Conservation (phyloP, 2,329 filamentous ascomycete genomes). For the Xylaria sp. region DNA sequence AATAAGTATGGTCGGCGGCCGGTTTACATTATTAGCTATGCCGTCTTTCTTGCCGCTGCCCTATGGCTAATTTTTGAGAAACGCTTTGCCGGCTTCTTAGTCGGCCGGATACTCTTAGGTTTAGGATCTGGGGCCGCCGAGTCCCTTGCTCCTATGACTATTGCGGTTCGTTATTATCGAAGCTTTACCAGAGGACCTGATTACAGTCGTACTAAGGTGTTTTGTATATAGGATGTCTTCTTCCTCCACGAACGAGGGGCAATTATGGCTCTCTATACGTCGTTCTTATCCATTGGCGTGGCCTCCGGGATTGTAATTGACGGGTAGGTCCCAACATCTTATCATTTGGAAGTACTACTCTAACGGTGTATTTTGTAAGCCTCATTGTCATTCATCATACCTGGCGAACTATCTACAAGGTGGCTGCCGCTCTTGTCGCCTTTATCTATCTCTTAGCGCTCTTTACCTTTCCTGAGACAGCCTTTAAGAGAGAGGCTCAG, state of each 20-base stretch:
- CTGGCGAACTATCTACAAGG: slow-evolving; percentile 65
- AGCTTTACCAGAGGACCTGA: not conserved
- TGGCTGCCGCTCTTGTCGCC: slow-evolving; percentile 62
- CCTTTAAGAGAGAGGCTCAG: slow-evolving; percentile 53
- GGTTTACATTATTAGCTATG: slow-evolving; percentile 57
- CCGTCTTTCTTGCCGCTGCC: slow-evolving; percentile 55
- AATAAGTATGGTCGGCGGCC: slow-evolving; percentile 59
- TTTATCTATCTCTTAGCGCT: slow-evolving; percentile 59
- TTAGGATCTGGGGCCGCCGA: slow-evolving; percentile 65
- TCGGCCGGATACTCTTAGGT: slow-evolving; percentile 63
- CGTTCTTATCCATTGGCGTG: slow-evolving; percentile 56
- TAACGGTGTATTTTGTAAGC: slow-evolving; percentile 40
- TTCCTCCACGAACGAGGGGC: slow-evolving; percentile 66
- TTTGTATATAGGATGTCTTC: slow-evolving; percentile 59
- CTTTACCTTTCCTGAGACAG: slow-evolving; percentile 67
- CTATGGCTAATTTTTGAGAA: slow-evolving; percentile 58
- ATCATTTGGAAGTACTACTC: not conserved
- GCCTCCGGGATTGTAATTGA: slow-evolving; percentile 57
- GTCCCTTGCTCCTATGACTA: slow-evolving; percentile 52
- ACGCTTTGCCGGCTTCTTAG: slow-evolving; percentile 56
- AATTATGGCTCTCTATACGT: slow-evolving; percentile 61
- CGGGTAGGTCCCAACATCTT: slow-evolving; percentile 47
- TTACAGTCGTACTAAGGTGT: not conserved
- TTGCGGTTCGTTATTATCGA: slow-evolving; percentile 34
- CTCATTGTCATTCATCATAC: slow-evolving; percentile 60